Base-by-base conservation (phyloP, 352 stramenopile species). In the Phytophthora meadii region DNA sequence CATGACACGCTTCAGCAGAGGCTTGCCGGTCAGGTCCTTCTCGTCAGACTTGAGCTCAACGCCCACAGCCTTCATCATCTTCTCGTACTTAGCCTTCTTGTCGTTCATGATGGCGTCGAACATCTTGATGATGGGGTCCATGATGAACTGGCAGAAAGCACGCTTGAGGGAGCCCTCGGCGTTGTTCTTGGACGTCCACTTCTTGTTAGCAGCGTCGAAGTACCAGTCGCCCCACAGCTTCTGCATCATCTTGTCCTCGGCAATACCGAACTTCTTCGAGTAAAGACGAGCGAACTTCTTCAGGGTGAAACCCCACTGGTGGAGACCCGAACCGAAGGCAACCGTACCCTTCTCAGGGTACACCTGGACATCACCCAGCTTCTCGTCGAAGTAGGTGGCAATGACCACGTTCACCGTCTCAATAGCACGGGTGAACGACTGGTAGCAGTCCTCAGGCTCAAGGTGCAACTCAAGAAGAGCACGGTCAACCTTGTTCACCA, bases 401-500 rank as follows among this genome's bases (percentile, higher is more conserved):
- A 99, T 99, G 81, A 99, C 98, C 15, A 99, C 97, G 87, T 99
- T 99, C 24, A 99, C 97, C 63, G 90, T 98, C 85, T 99, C 97
- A 76, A 99, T 99, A 56, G 97, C 87, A 78, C 97, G 94, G 59
- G 94, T 94, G 76, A 99, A 99, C 62, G 96, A 97, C 82, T 99
- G 96, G 93, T 99, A 99, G 68, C 98, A 97, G 74, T 99, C 98
- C 82, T 99, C 98, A 19, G 98, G 96, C 70, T 97, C 94, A 42
- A 99, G 89, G 76, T 99, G 96, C 39, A 99, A 84, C 88, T 99
- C 97, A 5, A 99, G 84, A 53, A 99, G 86, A 47, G 96, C 96
- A 68, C 97, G 97, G 87, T 99, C 98, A 25, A 99, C 96, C 89
- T 99, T 99, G 96, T 99, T 99, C 42, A 99, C 94, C 97, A 99